phyloP scores from a whole-genome alignment of 495 filamentous ascomycete species.

The Podospora pseudoanserina region DNA sequence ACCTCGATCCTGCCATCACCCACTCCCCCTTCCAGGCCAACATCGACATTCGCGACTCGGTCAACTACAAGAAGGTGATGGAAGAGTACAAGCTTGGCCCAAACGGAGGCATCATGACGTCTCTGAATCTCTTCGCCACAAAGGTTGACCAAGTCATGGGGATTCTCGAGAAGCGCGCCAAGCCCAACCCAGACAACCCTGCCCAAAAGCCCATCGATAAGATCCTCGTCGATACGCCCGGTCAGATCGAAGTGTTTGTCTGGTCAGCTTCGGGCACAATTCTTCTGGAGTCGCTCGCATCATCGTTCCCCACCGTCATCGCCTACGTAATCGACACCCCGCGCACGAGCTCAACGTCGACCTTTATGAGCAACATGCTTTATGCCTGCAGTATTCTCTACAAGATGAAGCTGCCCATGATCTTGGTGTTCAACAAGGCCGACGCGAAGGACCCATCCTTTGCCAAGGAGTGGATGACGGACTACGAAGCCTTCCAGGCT shows the following conservation, averaged over 20 bases:
- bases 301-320: conserved; percentile 90
- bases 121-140: conserved; percentile 91
- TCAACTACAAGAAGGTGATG: conserved; percentile 99
- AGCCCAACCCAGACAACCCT: conserved; percentile 59
- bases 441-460: conserved; percentile 88
- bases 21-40: conserved; percentile 97
- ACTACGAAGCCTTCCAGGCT: conserved; percentile 92
- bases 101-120: conserved; percentile 97
- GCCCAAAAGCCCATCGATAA: conserved; percentile 65
- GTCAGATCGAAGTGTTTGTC: conserved; percentile 97
- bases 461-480: conserved; percentile 99
- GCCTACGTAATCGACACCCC: conserved; percentile 98
- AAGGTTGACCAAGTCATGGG: conserved; percentile 93
- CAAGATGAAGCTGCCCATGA: conserved; percentile 98
- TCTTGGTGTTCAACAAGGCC: conserved; percentile 97
- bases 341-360: conserved; percentile 82
- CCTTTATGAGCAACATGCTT: conserved; percentile 99
- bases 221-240: conserved; percentile 91
- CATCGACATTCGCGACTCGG: conserved; percentile 97
- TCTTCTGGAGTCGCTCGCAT: conserved; percentile 87
- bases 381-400: conserved; percentile 98
- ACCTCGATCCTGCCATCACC: conserved; percentile 92
- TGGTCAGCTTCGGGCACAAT: conserved; percentile 94
- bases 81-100: conserved; percentile 96
- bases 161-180: conserved; percentile 81